A percentile compares a stretch with the other conserved stretches of the same genome.
These are phyloP conservation scores for Vigna mungo DNA, from an alignment of 306 rosid genomes.

Conservation along the genomic window DNA sequence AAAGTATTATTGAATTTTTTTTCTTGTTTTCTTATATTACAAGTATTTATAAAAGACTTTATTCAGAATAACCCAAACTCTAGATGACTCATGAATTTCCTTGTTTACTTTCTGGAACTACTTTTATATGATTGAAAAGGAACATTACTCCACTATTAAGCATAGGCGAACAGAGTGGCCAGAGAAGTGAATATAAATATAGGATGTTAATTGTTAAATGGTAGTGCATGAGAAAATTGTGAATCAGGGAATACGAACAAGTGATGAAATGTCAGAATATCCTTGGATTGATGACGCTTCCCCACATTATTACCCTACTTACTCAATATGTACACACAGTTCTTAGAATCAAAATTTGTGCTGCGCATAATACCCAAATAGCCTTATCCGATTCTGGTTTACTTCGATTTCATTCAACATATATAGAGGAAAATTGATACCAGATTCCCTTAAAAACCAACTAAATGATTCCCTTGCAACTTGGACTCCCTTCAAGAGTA, in stretches of 20 bases:
- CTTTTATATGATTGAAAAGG: background rate
- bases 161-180: background rate
- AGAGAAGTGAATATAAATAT: conserved; percentile 14
- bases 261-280: conserved; percentile 47
- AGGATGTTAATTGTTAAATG: background rate
- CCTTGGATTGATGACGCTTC: conserved; percentile 38
- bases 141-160: background rate
- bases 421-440: conserved; percentile 55
- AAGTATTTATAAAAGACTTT: too few species aligned
- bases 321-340: conserved; percentile 22
- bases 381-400: conserved; percentile 39
- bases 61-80: background rate
- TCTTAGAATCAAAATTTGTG: conserved; percentile 22
- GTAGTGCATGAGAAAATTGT: background rate
- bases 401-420: conserved; percentile 40
- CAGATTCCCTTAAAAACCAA: conserved; percentile 50
- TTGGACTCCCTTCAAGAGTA: conserved; percentile 44
- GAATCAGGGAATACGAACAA: conserved; percentile 35
- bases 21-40: too few species aligned
- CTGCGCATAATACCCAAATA: conserved; percentile 31
- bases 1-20: too few species aligned
- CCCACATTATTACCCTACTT: conserved; percentile 9
- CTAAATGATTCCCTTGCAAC: conserved; percentile 57
- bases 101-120: background rate
- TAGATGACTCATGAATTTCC: background rate